These are phyloP conservation scores for Hemerocallis citrina DNA, from an alignment of 106 monocot species.

Conservation along the genomic window DNA sequence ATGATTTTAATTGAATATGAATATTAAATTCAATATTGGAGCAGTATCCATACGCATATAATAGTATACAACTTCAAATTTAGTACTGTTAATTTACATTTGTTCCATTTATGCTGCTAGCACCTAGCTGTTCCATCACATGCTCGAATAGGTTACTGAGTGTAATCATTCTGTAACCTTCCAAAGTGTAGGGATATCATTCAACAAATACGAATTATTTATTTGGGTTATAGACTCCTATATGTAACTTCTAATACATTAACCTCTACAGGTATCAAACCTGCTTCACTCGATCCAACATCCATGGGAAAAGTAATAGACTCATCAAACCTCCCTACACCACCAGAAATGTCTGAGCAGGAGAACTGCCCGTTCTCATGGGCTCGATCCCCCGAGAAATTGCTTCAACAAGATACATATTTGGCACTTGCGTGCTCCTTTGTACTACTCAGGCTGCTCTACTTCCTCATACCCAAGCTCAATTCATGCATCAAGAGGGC, in stretches of 20 bases:
- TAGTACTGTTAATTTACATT: no score
- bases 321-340: constrained; percentile 8
- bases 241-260: neutral
- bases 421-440: constrained; percentile 43
- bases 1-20: no score
- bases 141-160: no score
- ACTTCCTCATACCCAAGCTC: constrained; percentile 40
- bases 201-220: no score
- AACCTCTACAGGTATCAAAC: constrained; percentile 31
- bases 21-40: no score
- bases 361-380: constrained; percentile 75
- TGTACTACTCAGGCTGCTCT: constrained; percentile 37
- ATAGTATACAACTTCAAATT: no score
- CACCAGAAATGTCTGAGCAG: constrained; percentile 15
- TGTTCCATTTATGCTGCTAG: no score
- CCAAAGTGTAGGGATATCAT: no score
- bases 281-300: constrained; percentile 16
- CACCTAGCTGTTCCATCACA: no score
- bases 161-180: no score
- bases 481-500: constrained; percentile 16
- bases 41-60: no score
- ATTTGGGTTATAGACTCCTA: neutral
- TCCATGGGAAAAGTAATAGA: constrained; percentile 10
- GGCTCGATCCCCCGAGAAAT: constrained; percentile 75
- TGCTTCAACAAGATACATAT: constrained; percentile 42